phyloP scores from a whole-genome alignment of 129 eudicot species.

The Silybum marianum region DNA sequence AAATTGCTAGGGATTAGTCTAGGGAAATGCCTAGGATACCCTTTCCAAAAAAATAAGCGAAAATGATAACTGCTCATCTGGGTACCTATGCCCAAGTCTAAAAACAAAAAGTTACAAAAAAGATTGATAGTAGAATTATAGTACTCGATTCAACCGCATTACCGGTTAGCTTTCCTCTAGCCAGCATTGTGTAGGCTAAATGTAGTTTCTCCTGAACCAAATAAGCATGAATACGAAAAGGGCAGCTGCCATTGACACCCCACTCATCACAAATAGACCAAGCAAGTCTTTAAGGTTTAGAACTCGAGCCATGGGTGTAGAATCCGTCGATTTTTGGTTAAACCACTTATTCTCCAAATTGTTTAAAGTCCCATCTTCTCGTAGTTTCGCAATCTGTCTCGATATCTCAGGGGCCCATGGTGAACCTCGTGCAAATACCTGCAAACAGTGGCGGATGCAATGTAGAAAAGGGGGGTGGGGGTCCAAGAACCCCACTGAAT shows the following conservation, averaged over 20 bases:
- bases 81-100: no score
- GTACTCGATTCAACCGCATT: no score
- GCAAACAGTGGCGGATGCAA: no score
- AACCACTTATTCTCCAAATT: slow-evolving; percentile 36
- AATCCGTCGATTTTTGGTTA: neutral
- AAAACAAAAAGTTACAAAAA: no score
- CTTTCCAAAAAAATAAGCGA: no score
- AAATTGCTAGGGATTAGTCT: no score
- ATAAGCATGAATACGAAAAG: neutral
- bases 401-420: slow-evolving; percentile 22
- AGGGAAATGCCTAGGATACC: no score
- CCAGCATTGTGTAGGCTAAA: neutral
- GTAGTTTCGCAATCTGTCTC: slow-evolving; percentile 14
- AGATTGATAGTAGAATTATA: no score
- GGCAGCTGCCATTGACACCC: slow-evolving; percentile 9
- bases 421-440: slow-evolving; percentile 36
- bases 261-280: neutral
- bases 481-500: no score
- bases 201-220: neutral
- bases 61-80: no score
- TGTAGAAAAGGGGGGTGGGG: no score
- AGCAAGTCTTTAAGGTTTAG: neutral
- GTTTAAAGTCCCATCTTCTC: slow-evolving; percentile 34
- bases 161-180: neutral
- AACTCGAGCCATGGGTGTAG: neutral